Percentiles rank a stretch among this genome's conserved stretches.
Conservation (phyloP, 1,284 basidiomycete species). For the Sporisorium graminicola region DNA sequence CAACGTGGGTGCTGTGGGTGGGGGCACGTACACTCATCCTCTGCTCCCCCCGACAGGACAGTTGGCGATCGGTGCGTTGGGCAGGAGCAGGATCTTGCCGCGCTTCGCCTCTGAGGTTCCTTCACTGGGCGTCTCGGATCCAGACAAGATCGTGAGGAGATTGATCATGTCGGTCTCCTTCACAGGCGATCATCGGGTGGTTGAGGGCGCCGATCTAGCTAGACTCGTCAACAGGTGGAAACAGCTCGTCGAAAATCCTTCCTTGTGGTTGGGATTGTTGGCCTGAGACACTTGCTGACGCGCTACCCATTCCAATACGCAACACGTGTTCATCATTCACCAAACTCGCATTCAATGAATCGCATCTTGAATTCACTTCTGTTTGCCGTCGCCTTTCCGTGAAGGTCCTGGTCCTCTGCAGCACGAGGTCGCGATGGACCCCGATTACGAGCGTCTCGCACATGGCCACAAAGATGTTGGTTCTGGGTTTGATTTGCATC, state of each 20-base stretch:
- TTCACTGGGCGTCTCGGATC: slow-evolving; percentile 20
- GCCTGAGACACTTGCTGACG: slow-evolving; percentile 13
- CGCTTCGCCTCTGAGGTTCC: slow-evolving; percentile 53
- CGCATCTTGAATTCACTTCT: not conserved
- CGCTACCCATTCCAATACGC: not conserved
- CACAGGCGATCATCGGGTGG: slow-evolving; percentile 85
- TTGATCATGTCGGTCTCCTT: slow-evolving; percentile 60
- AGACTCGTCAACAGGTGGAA: slow-evolving; percentile 92
- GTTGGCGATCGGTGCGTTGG: slow-evolving; percentile 89
- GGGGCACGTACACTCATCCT: slow-evolving; percentile 58
- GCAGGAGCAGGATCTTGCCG: slow-evolving; percentile 69
- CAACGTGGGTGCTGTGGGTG: slow-evolving; percentile 72
- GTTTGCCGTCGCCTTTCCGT: too few relatives aligned
- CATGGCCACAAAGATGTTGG: not conserved
- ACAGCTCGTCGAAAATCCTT: slow-evolving; percentile 83
- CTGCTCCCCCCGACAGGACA: slow-evolving; percentile 89
- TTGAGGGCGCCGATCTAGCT: slow-evolving; percentile 92
- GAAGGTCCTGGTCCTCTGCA: not conserved
- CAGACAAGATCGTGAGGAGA: slow-evolving; percentile 41
- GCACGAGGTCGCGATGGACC: not conserved
- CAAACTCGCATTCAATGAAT: slow-evolving; percentile 4
- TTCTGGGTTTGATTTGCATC: slow-evolving; percentile 8
- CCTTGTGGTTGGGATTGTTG: slow-evolving; percentile 77
- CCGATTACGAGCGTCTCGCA: not conserved
- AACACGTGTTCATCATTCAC: not conserved